Conservation (phyloP, 352 stramenopile species). For the Pythium utonaiense region DNA sequence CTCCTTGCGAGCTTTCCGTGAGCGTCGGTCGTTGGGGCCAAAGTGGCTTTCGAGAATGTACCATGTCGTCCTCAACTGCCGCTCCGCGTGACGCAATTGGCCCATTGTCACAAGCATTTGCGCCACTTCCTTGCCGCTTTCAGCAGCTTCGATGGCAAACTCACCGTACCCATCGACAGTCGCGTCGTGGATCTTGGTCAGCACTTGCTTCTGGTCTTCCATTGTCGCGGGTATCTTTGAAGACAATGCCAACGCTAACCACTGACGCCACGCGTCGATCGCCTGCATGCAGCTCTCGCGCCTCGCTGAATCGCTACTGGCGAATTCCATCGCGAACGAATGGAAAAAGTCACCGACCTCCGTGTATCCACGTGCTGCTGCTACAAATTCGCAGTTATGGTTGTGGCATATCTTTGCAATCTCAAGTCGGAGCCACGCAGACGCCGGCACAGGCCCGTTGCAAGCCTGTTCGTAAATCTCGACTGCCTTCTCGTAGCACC, state of each 20-base stretch:
- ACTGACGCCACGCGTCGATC: slow-evolving; percentile 57
- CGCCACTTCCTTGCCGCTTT: slow-evolving; percentile 37
- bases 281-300: slow-evolving; percentile 54
- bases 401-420: slow-evolving; percentile 47
- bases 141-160: slow-evolving; percentile 56
- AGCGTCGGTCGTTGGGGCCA: slow-evolving; percentile 47
- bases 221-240: slow-evolving; percentile 1
- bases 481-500: slow-evolving; percentile 44
- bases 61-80: slow-evolving; percentile 31
- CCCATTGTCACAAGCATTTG: slow-evolving; percentile 35
- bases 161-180: slow-evolving; percentile 55
- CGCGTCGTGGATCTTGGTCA: slow-evolving; percentile 38
- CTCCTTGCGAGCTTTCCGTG: slow-evolving; percentile 40
- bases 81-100: slow-evolving; percentile 37
- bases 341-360: slow-evolving; percentile 54
- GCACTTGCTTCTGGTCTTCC: slow-evolving; percentile 39
- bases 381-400: slow-evolving; percentile 20
- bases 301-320: slow-evolving; percentile 41
- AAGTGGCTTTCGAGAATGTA: slow-evolving; percentile 58
- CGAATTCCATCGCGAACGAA: slow-evolving; percentile 56
- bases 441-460: slow-evolving; percentile 51
- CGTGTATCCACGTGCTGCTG: slow-evolving; percentile 26
- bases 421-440: slow-evolving; percentile 53
- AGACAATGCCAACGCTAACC: slow-evolving; percentile 26
- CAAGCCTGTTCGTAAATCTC: slow-evolving; percentile 54